Evolutionary conservation across 305 asterid species (phyloP), one percentile per base, ranked within the genome.

Genomic region (Solanum aculeatissimum): DNA sequence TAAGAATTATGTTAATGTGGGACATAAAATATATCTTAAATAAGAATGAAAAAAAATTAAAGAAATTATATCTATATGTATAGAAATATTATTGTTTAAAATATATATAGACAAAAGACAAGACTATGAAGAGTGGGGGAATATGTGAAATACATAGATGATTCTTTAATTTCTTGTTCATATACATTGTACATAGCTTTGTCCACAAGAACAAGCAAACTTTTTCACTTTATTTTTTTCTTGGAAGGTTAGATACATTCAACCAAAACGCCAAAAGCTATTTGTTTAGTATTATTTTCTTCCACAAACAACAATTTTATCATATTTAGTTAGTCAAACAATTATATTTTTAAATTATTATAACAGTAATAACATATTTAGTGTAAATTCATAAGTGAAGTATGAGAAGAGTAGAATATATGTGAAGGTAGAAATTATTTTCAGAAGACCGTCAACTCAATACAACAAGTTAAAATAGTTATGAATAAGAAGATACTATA

Each of bases 121-220:
- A 60, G 14, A 60, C 11, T 63, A 27, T 27, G 29, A 63, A 63
- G 71, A 63, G 10, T 19, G 7, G 18, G 10, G 60, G 10, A 8
- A 18, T 54, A 18, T 25, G 69, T 60, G 38, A 25, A 32, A 65
- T 29, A 29, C 21, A 15, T 65, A n/a, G 45, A 65, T 11, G 25
- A 35, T 68, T 68, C 1, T 35, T n/a, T n/a, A n/a, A n/a, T n/a
- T 55, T 18, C 2, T 68, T 32, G 49, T 68, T 68, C 25, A 32
- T 68, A 16, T 68, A 35, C 75, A 35, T 68, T 68, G 75, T 68
- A 68, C 25, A 9, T 68, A 68, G 75, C 75, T 68, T 68, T 68
- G 75, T 68, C 75, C 47, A 68, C 49, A 68, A 35, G 25, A 68
- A 16, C 45, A 16, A 35, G 75, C 8, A 68, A 68, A 25, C 18